Evolutionary conservation across 2,329 filamentous ascomycete species (phyloP).

Genomic region (Aaosphaeria arxii): DNA sequence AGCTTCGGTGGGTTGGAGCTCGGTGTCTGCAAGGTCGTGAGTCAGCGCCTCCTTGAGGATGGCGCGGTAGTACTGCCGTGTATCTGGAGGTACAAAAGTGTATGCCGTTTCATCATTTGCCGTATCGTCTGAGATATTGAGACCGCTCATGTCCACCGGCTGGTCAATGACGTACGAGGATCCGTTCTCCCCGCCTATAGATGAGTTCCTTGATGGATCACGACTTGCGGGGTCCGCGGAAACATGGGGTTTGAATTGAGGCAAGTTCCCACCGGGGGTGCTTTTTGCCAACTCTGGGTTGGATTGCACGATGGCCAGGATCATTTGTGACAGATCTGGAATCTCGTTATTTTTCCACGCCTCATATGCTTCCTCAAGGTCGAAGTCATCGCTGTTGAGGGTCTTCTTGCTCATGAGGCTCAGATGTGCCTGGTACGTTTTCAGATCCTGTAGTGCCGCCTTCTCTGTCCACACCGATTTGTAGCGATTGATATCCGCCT

Average conservation of each 20-base stretch:
- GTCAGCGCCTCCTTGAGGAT: slow-evolving; percentile 74
- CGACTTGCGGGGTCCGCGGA: slow-evolving; percentile 42
- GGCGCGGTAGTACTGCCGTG: slow-evolving; percentile 77
- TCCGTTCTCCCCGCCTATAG: slow-evolving; percentile 42
- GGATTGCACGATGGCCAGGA: slow-evolving; percentile 82
- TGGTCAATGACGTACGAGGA: slow-evolving; percentile 63
- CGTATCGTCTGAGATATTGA: slow-evolving; percentile 57
- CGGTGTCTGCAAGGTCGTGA: slow-evolving; percentile 57
- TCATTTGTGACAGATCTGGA: slow-evolving; percentile 86
- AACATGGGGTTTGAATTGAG: slow-evolving; percentile 50
- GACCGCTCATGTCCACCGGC: slow-evolving; percentile 62
- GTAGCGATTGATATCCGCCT: slow-evolving; percentile 82
- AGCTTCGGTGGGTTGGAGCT: slow-evolving; percentile 49
- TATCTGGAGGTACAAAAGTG: slow-evolving; percentile 84
- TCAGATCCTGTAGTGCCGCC: slow-evolving; percentile 85
- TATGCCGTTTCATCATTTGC: slow-evolving; percentile 63
- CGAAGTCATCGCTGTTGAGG: slow-evolving; percentile 81
- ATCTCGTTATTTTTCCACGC: slow-evolving; percentile 89
- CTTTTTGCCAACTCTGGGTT: slow-evolving; percentile 82
- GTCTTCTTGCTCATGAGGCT: slow-evolving; percentile 76
- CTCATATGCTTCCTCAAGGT: slow-evolving; percentile 82
- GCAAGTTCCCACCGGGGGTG: slow-evolving; percentile 59
- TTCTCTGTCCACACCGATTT: slow-evolving; percentile 85
- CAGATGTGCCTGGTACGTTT: slow-evolving; percentile 86
- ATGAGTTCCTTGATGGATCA: slow-evolving; percentile 46